Conservation (phyloP, 257 asterid species). For the Leonotis leonurus region DNA sequence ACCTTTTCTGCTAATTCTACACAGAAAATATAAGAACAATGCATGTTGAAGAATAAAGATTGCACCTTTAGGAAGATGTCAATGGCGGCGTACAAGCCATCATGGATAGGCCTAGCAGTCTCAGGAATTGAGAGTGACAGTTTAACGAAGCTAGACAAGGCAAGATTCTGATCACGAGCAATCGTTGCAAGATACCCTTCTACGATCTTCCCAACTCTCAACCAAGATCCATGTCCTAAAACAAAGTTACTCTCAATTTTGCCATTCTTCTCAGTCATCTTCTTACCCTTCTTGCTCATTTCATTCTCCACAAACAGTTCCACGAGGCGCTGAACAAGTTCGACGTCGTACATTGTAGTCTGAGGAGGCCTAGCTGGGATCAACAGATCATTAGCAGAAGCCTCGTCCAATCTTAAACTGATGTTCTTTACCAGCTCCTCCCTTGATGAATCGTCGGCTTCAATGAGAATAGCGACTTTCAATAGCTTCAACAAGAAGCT, state of each 20-base stretch:
- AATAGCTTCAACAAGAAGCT: slow-evolving; percentile 72
- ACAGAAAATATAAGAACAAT: too few species aligned
- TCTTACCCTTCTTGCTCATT: slow-evolving; percentile 24
- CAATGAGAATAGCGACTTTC: slow-evolving; percentile 63
- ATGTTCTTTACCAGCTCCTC: slow-evolving; percentile 51
- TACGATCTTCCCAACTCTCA: slow-evolving; percentile 59
- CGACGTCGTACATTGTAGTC: slow-evolving; percentile 54
- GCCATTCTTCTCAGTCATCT: too few species aligned
- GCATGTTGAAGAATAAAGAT: neutral
- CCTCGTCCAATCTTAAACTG: slow-evolving; percentile 69
- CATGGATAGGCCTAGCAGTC: slow-evolving; percentile 72
- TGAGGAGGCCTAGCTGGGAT: slow-evolving; percentile 71
- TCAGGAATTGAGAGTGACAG: slow-evolving; percentile 64
- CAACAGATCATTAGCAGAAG: slow-evolving; percentile 57
- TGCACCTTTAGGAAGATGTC: slow-evolving; percentile 64
- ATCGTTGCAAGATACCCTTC: slow-evolving; percentile 59
- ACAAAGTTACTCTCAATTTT: slow-evolving; percentile 37
- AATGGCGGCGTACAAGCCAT: slow-evolving; percentile 65
- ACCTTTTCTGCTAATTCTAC: too few species aligned
- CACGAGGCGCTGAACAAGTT: slow-evolving; percentile 57
- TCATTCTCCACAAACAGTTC: slow-evolving; percentile 44
- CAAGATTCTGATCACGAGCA: slow-evolving; percentile 56
- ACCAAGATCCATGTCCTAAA: slow-evolving; percentile 60
- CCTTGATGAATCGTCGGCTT: slow-evolving; percentile 51
- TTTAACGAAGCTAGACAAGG: slow-evolving; percentile 41